Evolutionary conservation across 495 filamentous ascomycete genomes (phyloP).

Genomic region (Neurospora hispaniola): DNA sequence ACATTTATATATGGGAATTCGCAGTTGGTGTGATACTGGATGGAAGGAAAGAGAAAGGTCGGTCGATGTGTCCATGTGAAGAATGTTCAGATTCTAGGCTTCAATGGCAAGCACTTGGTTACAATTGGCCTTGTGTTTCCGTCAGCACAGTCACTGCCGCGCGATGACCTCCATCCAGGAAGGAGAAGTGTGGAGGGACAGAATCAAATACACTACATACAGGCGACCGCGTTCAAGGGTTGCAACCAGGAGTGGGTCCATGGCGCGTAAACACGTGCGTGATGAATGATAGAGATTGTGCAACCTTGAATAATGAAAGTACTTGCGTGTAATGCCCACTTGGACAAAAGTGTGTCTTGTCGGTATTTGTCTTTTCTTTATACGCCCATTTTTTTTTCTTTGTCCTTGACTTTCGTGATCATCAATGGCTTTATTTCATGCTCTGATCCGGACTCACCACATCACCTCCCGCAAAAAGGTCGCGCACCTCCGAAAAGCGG

Average conservation of each 20-base stretch:
- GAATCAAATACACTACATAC: neutral
- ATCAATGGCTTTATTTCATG: constrained; percentile 34
- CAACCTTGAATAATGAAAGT: neutral
- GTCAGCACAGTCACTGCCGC: neutral
- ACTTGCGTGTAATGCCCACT: neutral
- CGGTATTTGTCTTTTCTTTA: neutral
- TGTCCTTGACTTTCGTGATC: neutral
- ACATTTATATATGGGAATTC: neutral
- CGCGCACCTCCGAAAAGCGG: constrained; percentile 51
- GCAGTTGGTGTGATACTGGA: neutral
- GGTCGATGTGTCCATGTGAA: neutral
- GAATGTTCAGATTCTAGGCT: neutral
- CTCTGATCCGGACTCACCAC: constrained; percentile 69
- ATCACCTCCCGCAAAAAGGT: constrained; percentile 77
- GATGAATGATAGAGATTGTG: neutral
- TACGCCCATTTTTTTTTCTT: neutral
- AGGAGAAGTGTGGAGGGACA: neutral
- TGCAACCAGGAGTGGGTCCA: neutral
- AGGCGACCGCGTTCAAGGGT: neutral
- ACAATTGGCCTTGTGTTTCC: neutral
- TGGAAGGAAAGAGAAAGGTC: neutral
- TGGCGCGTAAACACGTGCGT: neutral
- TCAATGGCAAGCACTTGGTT: neutral
- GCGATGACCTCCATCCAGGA: neutral
- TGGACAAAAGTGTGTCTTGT: neutral